A percentile compares a stretch with the other conserved stretches of the same genome.
Conservation (phyloP, 2,329 filamentous ascomycete species). For the Fusarium secorum region DNA sequence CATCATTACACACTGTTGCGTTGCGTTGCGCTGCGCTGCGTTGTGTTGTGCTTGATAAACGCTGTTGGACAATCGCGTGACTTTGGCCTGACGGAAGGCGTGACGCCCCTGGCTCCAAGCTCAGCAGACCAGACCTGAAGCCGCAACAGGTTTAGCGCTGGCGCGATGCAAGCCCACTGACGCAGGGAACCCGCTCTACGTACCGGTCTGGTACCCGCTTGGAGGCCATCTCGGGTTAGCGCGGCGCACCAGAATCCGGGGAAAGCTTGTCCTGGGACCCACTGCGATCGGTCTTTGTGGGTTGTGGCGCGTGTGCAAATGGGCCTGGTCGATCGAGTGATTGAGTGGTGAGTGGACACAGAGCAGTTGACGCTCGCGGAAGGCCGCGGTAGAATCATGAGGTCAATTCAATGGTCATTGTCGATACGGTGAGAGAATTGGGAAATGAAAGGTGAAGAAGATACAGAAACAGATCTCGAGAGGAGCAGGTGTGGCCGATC, state of each 20-base stretch:
- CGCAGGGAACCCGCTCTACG: constrained; percentile 17
- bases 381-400: constrained; percentile 10
- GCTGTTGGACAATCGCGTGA: constrained; percentile 43
- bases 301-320: constrained; percentile 33
- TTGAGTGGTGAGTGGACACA: background rate
- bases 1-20: background rate
- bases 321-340: constrained; percentile 29
- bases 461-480: background rate
- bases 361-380: constrained; percentile 21
- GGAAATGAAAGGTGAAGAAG: background rate
- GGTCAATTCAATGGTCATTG: background rate
- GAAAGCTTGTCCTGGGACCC: constrained; percentile 46
- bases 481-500: constrained; percentile 28
- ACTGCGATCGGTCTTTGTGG: constrained; percentile 39
- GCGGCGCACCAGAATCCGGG: constrained; percentile 44
- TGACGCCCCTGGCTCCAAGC: constrained; percentile 41
- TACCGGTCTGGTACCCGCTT: constrained; percentile 41
- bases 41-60: background rate
- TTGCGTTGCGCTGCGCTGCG: background rate
- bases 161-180: constrained; percentile 15
- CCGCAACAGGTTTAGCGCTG: constrained; percentile 39
- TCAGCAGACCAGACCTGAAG: constrained; percentile 39
- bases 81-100: constrained; percentile 44
- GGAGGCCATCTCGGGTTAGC: constrained; percentile 21
- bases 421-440: background rate